Percentiles rank a stretch among this genome's conserved stretches.
These are phyloP conservation scores for Chenopodium quinoa DNA, from an alignment of 148 eudicot species.

Conservation along the genomic window DNA sequence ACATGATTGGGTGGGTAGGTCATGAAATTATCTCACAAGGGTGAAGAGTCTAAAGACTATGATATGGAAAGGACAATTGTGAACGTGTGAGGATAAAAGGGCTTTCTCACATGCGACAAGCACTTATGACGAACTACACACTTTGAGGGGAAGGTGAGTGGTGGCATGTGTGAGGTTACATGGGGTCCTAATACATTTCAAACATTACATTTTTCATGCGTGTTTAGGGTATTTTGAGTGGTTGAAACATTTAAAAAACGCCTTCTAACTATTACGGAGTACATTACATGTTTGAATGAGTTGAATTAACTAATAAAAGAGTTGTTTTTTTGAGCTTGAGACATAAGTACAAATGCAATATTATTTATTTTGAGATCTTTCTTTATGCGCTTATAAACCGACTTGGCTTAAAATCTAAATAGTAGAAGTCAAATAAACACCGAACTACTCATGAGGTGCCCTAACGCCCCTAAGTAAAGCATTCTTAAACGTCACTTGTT, in stretches of 20 bases:
- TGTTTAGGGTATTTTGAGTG: neutral
- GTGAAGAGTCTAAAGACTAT: neutral
- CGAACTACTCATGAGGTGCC: too few species aligned
- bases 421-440: too few species aligned
- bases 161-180: neutral
- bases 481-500: neutral
- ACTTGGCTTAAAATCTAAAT: too few species aligned
- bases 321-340: too few species aligned
- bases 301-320: too few species aligned
- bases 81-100: slow-evolving; percentile 15
- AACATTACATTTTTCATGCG: neutral
- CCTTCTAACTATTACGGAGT: too few species aligned
- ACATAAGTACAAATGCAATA: too few species aligned
- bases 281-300: too few species aligned
- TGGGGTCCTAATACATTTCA: neutral
- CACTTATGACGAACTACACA: slow-evolving; percentile 24
- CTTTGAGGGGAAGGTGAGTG: slow-evolving; percentile 21
- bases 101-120: slow-evolving; percentile 26
- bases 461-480: too few species aligned
- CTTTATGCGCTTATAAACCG: too few species aligned
- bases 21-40: neutral
- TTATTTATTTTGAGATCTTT: too few species aligned
- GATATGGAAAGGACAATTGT: neutral
- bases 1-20: neutral
- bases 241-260: too few species aligned